Evolutionary conservation across 805 yeast species (phyloP).

Genomic region (Wickerhamomyces strasburgensis): DNA sequence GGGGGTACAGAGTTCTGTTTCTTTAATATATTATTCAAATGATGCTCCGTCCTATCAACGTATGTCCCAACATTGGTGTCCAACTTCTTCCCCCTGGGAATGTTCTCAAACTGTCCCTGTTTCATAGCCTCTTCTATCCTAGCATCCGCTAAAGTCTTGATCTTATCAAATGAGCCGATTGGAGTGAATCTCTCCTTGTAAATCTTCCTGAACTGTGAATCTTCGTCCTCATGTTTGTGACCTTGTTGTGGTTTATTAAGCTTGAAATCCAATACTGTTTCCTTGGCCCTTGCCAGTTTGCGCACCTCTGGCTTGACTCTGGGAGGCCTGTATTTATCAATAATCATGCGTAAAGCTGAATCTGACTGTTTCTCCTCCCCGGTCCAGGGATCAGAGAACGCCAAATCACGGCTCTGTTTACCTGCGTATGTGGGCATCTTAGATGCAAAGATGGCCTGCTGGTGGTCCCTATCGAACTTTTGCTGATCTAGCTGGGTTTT

Average conservation of each 20-base stretch:
- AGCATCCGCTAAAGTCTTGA: constrained; percentile 67
- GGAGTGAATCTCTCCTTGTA: constrained; percentile 57
- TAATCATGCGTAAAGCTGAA: constrained; percentile 47
- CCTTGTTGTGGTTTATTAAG: constrained; percentile 25
- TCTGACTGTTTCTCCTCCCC: constrained; percentile 49
- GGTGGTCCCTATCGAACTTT: constrained; percentile 35
- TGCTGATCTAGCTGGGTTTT: constrained; percentile 27
- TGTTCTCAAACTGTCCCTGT: constrained; percentile 61
- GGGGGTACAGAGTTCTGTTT: constrained; percentile 81
- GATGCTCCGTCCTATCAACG: constrained; percentile 67
- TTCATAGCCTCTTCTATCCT: constrained; percentile 68
- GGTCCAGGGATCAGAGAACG: constrained; percentile 51
- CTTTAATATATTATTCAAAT: constrained; percentile 69
- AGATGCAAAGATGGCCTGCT: constrained; percentile 35
- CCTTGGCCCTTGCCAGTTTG: constrained; percentile 58
- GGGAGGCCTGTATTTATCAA: constrained; percentile 44
- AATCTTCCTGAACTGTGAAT: constrained; percentile 45
- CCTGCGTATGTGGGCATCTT: constrained; percentile 41
- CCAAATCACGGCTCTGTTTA: constrained; percentile 42
- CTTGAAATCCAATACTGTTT: constrained; percentile 59
- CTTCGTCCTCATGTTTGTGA: constrained; percentile 31
- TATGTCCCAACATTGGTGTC: constrained; percentile 44
- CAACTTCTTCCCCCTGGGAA: constrained; percentile 62
- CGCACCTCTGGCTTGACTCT: constrained; percentile 24
- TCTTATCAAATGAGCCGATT: constrained; percentile 34